Percentiles rank a stretch among this genome's conserved stretches.
phyloP scores from a whole-genome alignment of 257 asterid genomes.

The Capsicum pubescens region DNA sequence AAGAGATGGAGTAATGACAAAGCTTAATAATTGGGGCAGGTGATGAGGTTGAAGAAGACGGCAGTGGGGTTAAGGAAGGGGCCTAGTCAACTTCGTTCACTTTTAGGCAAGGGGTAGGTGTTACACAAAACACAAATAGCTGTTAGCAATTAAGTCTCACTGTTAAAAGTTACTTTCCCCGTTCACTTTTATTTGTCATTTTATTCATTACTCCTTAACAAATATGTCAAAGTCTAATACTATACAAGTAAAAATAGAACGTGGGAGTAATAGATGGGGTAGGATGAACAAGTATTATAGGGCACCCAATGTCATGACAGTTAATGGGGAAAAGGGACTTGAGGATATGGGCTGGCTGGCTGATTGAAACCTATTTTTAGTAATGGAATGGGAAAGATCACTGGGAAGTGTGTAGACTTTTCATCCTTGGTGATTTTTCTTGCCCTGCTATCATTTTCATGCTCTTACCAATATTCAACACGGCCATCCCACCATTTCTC shows the following conservation, averaged over 20 bases:
- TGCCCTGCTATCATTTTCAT: not conserved
- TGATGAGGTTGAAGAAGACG: constrained; percentile 31
- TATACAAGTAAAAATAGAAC: not conserved
- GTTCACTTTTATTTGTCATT: too few species aligned
- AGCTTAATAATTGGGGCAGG: constrained; percentile 29
- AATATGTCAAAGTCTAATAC: too few species aligned
- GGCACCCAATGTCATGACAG: not conserved
- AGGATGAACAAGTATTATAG: not conserved
- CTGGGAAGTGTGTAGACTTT: not conserved
- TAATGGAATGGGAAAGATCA: not conserved
- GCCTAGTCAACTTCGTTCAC: not conserved
- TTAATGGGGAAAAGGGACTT: not conserved
- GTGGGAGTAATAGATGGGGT: not conserved
- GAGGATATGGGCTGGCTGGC: not conserved
- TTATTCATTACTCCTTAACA: too few species aligned
- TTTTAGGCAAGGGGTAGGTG: constrained; percentile 25
- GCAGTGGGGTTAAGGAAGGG: not conserved
- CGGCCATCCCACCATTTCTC: constrained; percentile 1
- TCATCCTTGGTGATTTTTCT: not conserved
- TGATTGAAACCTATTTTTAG: not conserved
- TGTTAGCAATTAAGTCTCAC: not conserved
- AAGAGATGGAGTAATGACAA: constrained; percentile 5
- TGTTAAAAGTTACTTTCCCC: not conserved
- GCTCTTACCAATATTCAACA: not conserved
- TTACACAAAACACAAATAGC: constrained; percentile 7